Evolutionary conservation across 768 basidiomycete genomes (phyloP).

Genomic region (Podaxis rugospora): DNA sequence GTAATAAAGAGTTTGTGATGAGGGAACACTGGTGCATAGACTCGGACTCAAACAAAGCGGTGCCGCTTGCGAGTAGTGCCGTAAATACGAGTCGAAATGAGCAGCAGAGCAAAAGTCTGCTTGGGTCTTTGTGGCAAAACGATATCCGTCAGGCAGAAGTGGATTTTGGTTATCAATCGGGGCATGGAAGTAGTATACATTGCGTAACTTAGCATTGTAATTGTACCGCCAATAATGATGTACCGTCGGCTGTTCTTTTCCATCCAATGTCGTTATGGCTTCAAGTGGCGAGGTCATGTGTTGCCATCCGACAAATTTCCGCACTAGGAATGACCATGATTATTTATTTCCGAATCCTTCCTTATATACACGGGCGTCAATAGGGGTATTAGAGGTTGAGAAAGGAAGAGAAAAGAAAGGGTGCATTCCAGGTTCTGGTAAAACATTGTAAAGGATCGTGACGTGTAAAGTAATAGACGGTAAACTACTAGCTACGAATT

Average conservation of each 20-base stretch:
- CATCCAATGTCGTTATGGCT: not conserved
- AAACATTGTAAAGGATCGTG: not conserved
- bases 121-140: not conserved
- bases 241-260: not conserved
- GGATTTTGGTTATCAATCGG: not conserved
- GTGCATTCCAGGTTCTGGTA: slow-evolving; percentile 3
- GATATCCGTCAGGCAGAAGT: not conserved
- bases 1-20: not conserved
- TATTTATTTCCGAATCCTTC: slow-evolving; percentile 1
- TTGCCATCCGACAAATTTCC: not conserved
- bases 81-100: not conserved
- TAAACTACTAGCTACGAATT: slow-evolving; percentile 9
- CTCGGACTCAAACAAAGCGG: not conserved
- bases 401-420: not conserved
- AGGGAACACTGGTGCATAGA: not conserved
- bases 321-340: not conserved
- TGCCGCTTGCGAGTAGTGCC: not conserved
- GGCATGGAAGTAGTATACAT: not conserved
- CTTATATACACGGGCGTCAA: slow-evolving; percentile 5
- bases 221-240: not conserved
- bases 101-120: not conserved
- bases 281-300: not conserved
- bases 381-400: not conserved
- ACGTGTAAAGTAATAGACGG: not conserved
- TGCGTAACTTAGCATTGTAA: not conserved